phyloP scores from a whole-genome alignment of 768 basidiomycete species.

The Lentinula lateritia region DNA sequence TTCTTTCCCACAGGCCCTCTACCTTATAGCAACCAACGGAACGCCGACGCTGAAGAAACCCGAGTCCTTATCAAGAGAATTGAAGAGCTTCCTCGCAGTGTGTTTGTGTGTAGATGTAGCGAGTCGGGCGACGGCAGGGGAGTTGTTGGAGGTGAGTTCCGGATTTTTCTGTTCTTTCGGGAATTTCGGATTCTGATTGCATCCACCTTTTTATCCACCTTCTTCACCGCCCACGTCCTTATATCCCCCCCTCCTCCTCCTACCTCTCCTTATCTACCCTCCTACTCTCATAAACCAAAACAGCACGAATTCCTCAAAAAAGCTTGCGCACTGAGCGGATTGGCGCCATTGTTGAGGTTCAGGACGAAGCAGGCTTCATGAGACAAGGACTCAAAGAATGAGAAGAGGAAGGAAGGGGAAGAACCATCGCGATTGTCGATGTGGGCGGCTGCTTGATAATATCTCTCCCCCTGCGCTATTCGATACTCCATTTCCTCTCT shows the following conservation, averaged over 20 bases:
- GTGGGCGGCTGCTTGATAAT: too few species aligned
- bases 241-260: background rate
- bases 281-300: background rate
- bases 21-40: constrained; percentile 96
- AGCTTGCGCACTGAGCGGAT: constrained; percentile 74
- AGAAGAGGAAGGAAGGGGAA: too few species aligned
- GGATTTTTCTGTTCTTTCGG: background rate
- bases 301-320: constrained; percentile 95
- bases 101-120: constrained; percentile 96
- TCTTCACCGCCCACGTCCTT: background rate
- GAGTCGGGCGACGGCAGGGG: constrained; percentile 85
- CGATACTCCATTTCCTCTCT: too few species aligned
- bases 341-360: constrained; percentile 84
- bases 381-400: background rate
- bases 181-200: background rate
- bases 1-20: constrained; percentile 47
- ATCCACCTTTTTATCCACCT: too few species aligned
- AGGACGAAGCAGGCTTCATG: constrained; percentile 48
- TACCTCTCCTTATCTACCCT: background rate
- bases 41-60: constrained; percentile 98
- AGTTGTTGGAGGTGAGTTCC: constrained; percentile 69
- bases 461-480: too few species aligned
- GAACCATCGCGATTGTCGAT: too few species aligned
- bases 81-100: constrained; percentile 96
- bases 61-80: constrained; percentile 82